Base-by-base conservation (phyloP, 768 basidiomycete species). In the Collybiopsis confluens region DNA sequence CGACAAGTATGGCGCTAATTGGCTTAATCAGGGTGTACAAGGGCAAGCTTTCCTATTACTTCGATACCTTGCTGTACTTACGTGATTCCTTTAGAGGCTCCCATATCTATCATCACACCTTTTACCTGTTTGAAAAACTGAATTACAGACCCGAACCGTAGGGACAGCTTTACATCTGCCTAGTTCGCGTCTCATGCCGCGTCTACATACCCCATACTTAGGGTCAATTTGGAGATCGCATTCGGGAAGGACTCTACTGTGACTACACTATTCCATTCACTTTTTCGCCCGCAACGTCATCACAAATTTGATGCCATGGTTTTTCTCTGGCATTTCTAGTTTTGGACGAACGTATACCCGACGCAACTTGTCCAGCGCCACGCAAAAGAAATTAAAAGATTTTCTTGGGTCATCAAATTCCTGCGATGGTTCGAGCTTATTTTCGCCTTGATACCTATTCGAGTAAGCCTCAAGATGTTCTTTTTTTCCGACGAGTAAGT, bases 271-370 rank as follows among this genome's bases (percentile, higher is more conserved):
- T 52, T 52, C 37, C 40, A 23, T 52, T 24, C 4, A 27, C 28
- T 5, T 15, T n/a, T 45, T 21, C 6, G 15, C 44, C 38, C 42
- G 9, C 23, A 52, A 41, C 28, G 27, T 38, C 8, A 2, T 41
- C 20, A n/a, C n/a, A 11, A 26, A 27, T 23, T 23, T 30, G 24
- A 38, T 43, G 27, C 37, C 23, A 42, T 40, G 27, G n/a, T n/a
- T 48, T 24, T 23, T 36, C 36, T 24, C n/a, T n/a, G n/a, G n/a
- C n/a, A n/a, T 21, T 24, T 3, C 6, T 42, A 55, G 55, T 73
- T 73, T 49, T 73, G 71, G 71, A 66, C 69, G 30, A 72, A 72
- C 47, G 69, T 73, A 51, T 73, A 68, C 51, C 72, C 71, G 6
- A 62, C 67, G 2, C 52, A 57, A 21, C 61, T 70, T 20, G 64